Percentiles rank a stretch among this genome's conserved stretches.
These are phyloP conservation scores for Neopestalotiopsis rosae DNA, from an alignment of 2,329 filamentous ascomycete genomes.

Conservation along the genomic window DNA sequence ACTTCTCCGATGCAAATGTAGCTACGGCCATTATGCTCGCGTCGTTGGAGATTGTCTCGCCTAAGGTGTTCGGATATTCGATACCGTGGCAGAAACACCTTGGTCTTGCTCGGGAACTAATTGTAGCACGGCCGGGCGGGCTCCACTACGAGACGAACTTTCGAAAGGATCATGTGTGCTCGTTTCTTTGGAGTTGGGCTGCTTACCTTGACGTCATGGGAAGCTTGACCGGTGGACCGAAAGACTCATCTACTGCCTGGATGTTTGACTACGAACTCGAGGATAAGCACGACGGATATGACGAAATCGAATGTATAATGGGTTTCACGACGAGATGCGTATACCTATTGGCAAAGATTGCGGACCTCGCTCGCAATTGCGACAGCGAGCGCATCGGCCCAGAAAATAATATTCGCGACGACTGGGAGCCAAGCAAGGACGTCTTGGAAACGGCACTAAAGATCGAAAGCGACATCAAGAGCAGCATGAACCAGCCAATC, in stretches of 20 bases:
- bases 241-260: constrained; percentile 55
- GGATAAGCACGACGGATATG: constrained; percentile 57
- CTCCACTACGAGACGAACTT: constrained; percentile 55
- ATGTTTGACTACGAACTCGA: constrained; percentile 57
- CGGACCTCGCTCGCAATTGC: constrained; percentile 71
- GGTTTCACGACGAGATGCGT: constrained; percentile 78
- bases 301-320: constrained; percentile 81
- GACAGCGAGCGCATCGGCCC: constrained; percentile 68
- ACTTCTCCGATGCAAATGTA: constrained; percentile 74
- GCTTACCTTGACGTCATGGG: constrained; percentile 84
- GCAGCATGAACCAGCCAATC: constrained; percentile 52
- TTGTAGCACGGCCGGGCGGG: constrained; percentile 61
- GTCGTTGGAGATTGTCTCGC: constrained; percentile 83
- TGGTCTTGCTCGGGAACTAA: constrained; percentile 76
- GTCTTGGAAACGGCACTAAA: constrained; percentile 61
- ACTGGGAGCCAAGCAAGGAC: constrained; percentile 64
- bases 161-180: constrained; percentile 63
- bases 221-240: constrained; percentile 66
- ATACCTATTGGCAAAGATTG: constrained; percentile 73
- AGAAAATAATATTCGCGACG: constrained; percentile 51
- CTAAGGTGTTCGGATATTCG: constrained; percentile 78
- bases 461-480: constrained; percentile 66
- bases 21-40: constrained; percentile 86
- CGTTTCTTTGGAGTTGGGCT: constrained; percentile 83
- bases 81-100: constrained; percentile 84